Conservation (phyloP, 257 asterid species). For the Solanum microdontum region DNA sequence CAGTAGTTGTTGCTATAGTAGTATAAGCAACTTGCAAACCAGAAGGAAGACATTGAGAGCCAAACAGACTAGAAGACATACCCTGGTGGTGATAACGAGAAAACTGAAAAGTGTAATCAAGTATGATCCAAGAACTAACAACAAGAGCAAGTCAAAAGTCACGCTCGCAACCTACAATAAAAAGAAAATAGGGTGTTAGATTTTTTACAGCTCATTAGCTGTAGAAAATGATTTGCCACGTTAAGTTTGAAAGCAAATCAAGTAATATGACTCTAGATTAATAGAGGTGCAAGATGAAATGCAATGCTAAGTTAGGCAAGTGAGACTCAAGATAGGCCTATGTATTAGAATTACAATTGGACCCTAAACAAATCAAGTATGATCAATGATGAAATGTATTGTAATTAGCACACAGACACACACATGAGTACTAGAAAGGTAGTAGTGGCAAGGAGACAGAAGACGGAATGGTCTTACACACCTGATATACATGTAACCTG, state of each 20-base stretch:
- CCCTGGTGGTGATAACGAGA: conserved; percentile 78
- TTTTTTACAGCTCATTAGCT: background rate
- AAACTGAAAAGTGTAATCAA: conserved; percentile 69
- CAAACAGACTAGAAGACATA: conserved; percentile 16
- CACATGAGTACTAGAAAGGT: background rate
- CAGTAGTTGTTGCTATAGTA: background rate
- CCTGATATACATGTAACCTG: conserved; percentile 80
- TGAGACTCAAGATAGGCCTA: background rate
- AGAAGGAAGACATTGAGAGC: background rate
- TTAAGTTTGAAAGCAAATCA: background rate
- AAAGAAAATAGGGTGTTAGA: background rate
- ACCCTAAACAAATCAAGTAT: background rate
- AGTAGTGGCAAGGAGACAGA: background rate
- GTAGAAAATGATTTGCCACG: background rate
- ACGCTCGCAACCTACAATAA: conserved; percentile 78
- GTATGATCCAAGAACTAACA: conserved; percentile 79
- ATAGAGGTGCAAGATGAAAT: background rate
- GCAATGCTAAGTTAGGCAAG: background rate
- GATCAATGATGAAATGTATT: background rate
- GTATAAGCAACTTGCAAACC: background rate
- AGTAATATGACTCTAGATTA: background rate
- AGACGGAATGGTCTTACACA: conserved; percentile 6
- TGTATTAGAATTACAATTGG: background rate
- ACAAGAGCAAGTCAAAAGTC: conserved; percentile 80
- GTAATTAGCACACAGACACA: background rate